Evolutionary conservation across 2,329 filamentous ascomycete genomes (phyloP), one percentile per base, ranked within the genome.

Genomic region (Chaetomiaceae sp.): DNA sequence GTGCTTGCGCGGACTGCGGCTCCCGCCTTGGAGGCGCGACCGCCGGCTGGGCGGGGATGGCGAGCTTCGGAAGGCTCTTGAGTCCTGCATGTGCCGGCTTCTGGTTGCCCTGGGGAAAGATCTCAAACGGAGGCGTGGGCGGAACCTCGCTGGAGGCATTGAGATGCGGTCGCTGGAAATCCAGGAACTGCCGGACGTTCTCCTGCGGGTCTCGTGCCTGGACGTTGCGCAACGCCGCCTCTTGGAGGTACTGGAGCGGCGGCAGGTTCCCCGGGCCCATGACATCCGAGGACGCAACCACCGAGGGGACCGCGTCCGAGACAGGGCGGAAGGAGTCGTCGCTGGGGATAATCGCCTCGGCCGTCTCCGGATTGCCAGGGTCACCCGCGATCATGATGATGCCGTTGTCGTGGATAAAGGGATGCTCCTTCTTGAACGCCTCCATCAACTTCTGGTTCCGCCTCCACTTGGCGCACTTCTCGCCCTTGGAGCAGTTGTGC

Each of bases 201-300:
- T 96, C 91, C 69, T 95, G 91, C 6, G 91, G 88, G 65, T 96
- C 91, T 49, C 87, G 81, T 17, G 77, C 75, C 65, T 87, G 79
- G 29, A 96, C 68, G 58, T 78, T 83, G 54, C 84, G 82, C 15
- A 96, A 83, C 38, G 78, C 80, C 45, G 86, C 83, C 68, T 91
- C 85, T 63, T 91, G 85, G 34, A 96, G 80, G 58, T 84, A 82
- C 54, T 81, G 79, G 55, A 91, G 77, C 22, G 84, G 77, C 20
- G 86, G 79, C 12, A 84, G 68, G 43, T 67, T 71, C 33, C 81
- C 81, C 6, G 88, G 86, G 2, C 91, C 91, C 58, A 97, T 79
- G 11, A 95, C 80, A 69, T 96, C 92, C 1, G 91, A 96, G 1
- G 92, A 96, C 23, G 91, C 92, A 48, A 95, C 86, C 9, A 96